These are phyloP conservation scores for Colletotrichum chlorophyti DNA, from an alignment of 2,329 filamentous ascomycete genomes.

Conservation along the genomic window DNA sequence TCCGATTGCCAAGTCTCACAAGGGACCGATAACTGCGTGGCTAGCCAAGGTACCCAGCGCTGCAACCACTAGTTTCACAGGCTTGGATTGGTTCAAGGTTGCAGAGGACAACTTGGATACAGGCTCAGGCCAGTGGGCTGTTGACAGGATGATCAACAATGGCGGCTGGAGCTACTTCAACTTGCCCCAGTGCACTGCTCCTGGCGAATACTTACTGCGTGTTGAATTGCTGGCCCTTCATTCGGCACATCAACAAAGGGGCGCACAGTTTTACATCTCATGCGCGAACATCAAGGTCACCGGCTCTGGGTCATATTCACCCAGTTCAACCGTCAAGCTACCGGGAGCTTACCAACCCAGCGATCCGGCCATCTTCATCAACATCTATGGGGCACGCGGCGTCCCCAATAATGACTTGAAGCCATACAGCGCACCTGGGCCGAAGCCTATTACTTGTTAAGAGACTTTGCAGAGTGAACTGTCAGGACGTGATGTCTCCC, in stretches of 20 bases:
- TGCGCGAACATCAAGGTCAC: constrained; percentile 64
- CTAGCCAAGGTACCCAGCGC: constrained; percentile 60
- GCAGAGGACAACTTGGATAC: constrained; percentile 55
- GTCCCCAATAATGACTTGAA: constrained; percentile 49
- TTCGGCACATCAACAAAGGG: constrained; percentile 48
- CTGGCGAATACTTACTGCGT: constrained; percentile 61
- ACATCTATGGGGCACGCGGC: constrained; percentile 52
- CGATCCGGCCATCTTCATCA: constrained; percentile 53
- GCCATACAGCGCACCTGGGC: constrained; percentile 47
- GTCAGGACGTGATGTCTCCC: no score
- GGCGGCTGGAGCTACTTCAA: constrained; percentile 55
- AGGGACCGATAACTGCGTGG: constrained; percentile 61
- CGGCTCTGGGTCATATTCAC: constrained; percentile 45
- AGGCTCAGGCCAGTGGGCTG: constrained; percentile 52
- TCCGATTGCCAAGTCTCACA: constrained; percentile 61
- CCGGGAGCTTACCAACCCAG: constrained; percentile 51
- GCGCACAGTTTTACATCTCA: constrained; percentile 60
- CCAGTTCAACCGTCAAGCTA: constrained; percentile 48
- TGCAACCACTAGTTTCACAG: constrained; percentile 46
- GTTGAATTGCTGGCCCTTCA: constrained; percentile 62
- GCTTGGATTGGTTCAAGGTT: constrained; percentile 43
- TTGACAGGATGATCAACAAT: constrained; percentile 50
- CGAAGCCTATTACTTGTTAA: constrained; percentile 40
- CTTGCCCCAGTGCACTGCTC: constrained; percentile 57
- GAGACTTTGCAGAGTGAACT: no score